Evolutionary conservation across 257 asterid genomes (phyloP), one percentile per base, ranked within the genome.

Genomic region (Dorcoceras hygrometricum): DNA sequence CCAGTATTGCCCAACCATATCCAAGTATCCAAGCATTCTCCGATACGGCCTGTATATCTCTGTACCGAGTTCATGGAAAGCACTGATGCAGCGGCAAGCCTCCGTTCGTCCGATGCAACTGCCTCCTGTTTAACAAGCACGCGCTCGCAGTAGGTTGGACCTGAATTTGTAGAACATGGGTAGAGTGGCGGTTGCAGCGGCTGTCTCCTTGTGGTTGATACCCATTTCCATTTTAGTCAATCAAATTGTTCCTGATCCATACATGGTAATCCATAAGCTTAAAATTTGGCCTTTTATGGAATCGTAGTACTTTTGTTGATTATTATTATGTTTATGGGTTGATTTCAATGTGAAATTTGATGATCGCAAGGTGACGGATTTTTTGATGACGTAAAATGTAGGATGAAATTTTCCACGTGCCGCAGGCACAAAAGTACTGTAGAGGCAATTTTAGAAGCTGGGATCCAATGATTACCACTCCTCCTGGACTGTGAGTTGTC

Each of bases 391-490:
- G 67, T 59, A 29, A 71, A 43, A 43, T 79, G 80, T 81, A 94
- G 99, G 99, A 94, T 70, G 99, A 94, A 83, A 90, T 94, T 73
- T 94, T 90, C 76, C 99, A 94, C 67, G 79, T 90, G 11, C 97
- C 95, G 29, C 97, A 90, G 73, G 95, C 87, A 25, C 92, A 88
- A 65, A 82, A 81, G 77, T 94, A 88, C 74, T 94, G 97, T 84
- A 76, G 77, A 25, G 95, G 89, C 65, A 83, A 87, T 80, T 94
- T 94, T 80, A 77, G 77, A 62, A 90, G 86, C 23, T 94, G 99
- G 99, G 95, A 94, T 83, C 96, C 97, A 57, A 90, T 86, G 96
- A 94, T 94, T 85, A 94, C 99, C 59, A 90, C 99, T 51, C 99
- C 97, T 48, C 97, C 97, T 79, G 99, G 97, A 65, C 59, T 94